Conservation (phyloP, 1,139 yeast species). For the Debaryomycetaceae sp. region DNA sequence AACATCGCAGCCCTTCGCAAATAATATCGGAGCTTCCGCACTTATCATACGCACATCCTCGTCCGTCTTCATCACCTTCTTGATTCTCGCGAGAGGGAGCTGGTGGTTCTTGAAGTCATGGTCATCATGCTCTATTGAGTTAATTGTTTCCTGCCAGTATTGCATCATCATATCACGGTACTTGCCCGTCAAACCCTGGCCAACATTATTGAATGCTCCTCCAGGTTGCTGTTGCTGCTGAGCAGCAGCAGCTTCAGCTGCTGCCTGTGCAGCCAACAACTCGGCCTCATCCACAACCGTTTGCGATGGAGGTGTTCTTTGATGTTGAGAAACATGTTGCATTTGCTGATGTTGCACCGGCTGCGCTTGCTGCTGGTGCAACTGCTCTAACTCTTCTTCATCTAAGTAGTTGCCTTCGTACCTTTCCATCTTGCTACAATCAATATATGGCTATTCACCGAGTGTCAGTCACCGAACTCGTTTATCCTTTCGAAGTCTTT, state of each 20-base stretch:
- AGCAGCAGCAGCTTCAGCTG: conserved; percentile 49
- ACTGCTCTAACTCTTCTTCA: conserved; percentile 8
- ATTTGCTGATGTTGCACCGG: conserved; percentile 3
- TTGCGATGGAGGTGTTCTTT: conserved; percentile 13
- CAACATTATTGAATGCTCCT: conserved; percentile 88
- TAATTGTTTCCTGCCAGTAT: conserved; percentile 95
- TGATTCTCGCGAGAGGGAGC: conserved; percentile 89
- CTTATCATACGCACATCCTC: conserved; percentile 96
- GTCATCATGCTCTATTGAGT: conserved; percentile 82
- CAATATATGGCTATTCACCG: not conserved
- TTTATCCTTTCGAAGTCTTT: not conserved
- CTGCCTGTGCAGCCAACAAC: conserved; percentile 44
- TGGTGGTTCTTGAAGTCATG: conserved; percentile 94
- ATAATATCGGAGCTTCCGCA: conserved; percentile 95
- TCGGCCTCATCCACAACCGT: conserved; percentile 35
- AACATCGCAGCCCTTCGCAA: conserved; percentile 96
- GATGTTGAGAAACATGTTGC: conserved; percentile 3
- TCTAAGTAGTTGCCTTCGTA: conserved; percentile 11
- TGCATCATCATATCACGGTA: conserved; percentile 88
- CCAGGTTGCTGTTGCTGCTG: conserved; percentile 46
- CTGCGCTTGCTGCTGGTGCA: conserved; percentile 8
- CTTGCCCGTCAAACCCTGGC: conserved; percentile 83
- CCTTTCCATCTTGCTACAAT: conserved; percentile 10
- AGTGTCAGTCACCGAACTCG: not conserved
- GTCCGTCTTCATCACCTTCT: conserved; percentile 96